A percentile compares a stretch with the other conserved stretches of the same genome.
These are phyloP conservation scores for Puya raimondii DNA, from an alignment of 176 grass and related monocot species.

Conservation along the genomic window DNA sequence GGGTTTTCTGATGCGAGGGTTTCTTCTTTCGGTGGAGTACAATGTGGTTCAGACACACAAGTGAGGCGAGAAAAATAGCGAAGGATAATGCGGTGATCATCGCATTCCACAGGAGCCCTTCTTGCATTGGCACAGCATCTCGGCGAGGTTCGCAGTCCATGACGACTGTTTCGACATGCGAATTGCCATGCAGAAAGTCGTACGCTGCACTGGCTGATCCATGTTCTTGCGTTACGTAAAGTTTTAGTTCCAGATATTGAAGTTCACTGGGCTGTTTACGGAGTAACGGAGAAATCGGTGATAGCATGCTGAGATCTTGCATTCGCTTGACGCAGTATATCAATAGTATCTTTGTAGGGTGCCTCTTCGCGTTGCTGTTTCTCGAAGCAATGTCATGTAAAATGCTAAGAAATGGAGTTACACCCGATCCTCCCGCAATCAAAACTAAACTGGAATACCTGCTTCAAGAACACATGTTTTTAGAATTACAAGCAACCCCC, in stretches of 20 bases:
- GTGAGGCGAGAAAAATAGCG: constrained; percentile 21
- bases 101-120: constrained; percentile 28
- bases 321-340: constrained; percentile 25
- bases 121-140: constrained; percentile 6
- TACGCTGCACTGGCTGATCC: constrained; percentile 9
- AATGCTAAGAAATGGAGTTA: constrained; percentile 47
- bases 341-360: constrained; percentile 20
- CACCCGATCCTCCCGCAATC: constrained; percentile 37
- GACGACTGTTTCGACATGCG: constrained; percentile 10
- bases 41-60: constrained; percentile 30
- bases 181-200: constrained; percentile 19
- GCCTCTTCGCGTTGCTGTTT: constrained; percentile 4
- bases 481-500: no score
- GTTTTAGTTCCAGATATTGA: constrained; percentile 23
- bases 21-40: constrained; percentile 32
- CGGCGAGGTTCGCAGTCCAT: background rate
- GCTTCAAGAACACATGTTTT: background rate
- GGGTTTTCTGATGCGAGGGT: constrained; percentile 24
- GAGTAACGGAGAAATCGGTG: constrained; percentile 16
- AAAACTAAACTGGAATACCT: constrained; percentile 41
- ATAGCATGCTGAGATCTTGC: constrained; percentile 37
- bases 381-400: constrained; percentile 30
- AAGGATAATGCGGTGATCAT: constrained; percentile 18
- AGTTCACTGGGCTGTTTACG: constrained; percentile 14
- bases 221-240: constrained; percentile 36